phyloP scores from a whole-genome alignment of 805 yeast species.

The Yarrowia yakushimensis region DNA sequence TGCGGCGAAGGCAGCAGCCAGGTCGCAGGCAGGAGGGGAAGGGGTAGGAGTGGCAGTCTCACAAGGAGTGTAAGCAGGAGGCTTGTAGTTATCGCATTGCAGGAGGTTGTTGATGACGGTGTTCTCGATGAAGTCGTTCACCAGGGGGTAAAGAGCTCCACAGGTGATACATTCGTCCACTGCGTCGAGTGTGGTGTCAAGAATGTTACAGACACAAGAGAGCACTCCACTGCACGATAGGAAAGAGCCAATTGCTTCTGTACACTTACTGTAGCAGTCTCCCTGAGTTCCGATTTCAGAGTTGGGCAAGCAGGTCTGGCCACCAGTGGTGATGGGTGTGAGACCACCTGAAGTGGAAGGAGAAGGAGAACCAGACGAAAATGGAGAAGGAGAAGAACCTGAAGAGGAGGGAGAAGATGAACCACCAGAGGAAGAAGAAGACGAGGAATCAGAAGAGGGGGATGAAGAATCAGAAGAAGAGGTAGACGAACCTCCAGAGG shows the following conservation, averaged over 20 bases:
- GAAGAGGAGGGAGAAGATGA: background rate
- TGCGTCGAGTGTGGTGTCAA: background rate
- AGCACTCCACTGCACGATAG: background rate
- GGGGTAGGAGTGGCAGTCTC: background rate
- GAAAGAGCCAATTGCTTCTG: background rate
- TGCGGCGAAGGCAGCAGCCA: slow-evolving; percentile 34
- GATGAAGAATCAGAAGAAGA: too few species aligned
- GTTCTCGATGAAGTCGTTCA: background rate
- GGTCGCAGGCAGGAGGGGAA: slow-evolving; percentile 21
- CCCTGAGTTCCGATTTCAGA: background rate
- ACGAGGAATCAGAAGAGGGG: too few species aligned
- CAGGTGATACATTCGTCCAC: slow-evolving; percentile 23
- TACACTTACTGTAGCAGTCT: slow-evolving; percentile 13
- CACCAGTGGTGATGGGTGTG: too few species aligned
- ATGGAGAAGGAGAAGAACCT: background rate
- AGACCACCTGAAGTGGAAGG: background rate
- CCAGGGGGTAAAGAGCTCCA: slow-evolving; percentile 18
- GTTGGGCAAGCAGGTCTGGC: background rate
- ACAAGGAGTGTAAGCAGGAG: slow-evolving; percentile 7
- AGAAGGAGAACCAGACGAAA: background rate
- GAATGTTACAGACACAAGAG: slow-evolving; percentile 3
- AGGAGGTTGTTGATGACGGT: background rate
- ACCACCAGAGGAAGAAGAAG: too few species aligned
- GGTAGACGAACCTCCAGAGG: too few species aligned
- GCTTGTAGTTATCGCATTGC: background rate